A percentile compares a stretch with the other conserved stretches of the same genome.
These are phyloP conservation scores for Nevesoporus exiguus DNA, from an alignment of 768 basidiomycete genomes.

Conservation along the genomic window DNA sequence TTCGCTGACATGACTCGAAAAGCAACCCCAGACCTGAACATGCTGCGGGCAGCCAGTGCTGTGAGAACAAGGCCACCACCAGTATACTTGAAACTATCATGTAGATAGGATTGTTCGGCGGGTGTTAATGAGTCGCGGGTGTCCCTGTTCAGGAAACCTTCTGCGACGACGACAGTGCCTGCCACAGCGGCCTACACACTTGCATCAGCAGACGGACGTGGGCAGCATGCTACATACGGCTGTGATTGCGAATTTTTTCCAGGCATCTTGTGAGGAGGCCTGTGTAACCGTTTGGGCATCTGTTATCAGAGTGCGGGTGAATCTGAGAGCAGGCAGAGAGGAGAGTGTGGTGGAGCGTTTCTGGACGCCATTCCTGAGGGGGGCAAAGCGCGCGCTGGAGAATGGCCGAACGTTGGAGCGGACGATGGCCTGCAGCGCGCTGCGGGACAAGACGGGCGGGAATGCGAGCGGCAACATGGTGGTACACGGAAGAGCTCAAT, in stretches of 20 bases:
- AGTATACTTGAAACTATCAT: conserved; percentile 81
- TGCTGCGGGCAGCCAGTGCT: conserved; percentile 71
- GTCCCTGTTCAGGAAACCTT: conserved; percentile 72
- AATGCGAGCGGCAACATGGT: conserved; percentile 18
- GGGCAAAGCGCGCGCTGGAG: conserved; percentile 14
- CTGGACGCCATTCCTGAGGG: conserved; percentile 27
- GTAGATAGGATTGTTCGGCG: conserved; percentile 64
- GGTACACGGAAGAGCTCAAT: background rate
- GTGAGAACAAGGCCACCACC: conserved; percentile 76
- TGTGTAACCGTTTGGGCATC: conserved; percentile 39
- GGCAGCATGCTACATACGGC: conserved; percentile 39
- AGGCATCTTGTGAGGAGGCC: conserved; percentile 40
- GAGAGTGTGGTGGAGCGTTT: conserved; percentile 26
- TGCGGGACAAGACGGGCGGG: conserved; percentile 11
- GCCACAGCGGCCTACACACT: conserved; percentile 61
- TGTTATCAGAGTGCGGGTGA: conserved; percentile 48
- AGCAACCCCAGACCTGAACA: conserved; percentile 67
- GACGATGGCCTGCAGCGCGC: conserved; percentile 19
- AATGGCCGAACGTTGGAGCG: conserved; percentile 19
- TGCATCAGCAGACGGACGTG: background rate
- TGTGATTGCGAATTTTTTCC: conserved; percentile 50
- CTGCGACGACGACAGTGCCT: conserved; percentile 59
- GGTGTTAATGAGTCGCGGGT: conserved; percentile 63
- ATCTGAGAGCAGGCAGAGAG: conserved; percentile 22
- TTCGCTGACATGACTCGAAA: conserved; percentile 80